These are phyloP conservation scores for Carex pumila DNA, from an alignment of 176 grass and related monocot genomes.

Conservation along the genomic window DNA sequence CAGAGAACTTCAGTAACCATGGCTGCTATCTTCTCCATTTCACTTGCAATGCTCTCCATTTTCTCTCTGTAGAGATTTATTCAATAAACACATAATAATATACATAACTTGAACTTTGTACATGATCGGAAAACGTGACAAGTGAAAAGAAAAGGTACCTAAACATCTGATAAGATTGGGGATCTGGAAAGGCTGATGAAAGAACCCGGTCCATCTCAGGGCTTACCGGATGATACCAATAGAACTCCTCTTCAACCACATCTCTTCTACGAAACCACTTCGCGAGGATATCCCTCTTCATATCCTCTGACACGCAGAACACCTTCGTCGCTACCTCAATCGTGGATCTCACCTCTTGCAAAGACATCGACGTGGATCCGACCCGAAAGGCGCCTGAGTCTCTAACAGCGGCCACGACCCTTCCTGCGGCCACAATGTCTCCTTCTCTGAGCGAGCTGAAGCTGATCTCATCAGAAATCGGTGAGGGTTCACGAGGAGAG, in stretches of 20 bases:
- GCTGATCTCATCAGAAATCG: slow-evolving; percentile 5
- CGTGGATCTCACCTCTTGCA: slow-evolving; percentile 25
- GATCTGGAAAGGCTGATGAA: slow-evolving; percentile 12
- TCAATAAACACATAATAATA: not conserved
- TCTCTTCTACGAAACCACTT: slow-evolving; percentile 33
- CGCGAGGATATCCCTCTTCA: slow-evolving; percentile 25
- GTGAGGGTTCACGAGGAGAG: not conserved
- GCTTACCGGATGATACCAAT: slow-evolving; percentile 34
- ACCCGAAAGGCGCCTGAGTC: slow-evolving; percentile 46
- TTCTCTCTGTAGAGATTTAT: slow-evolving; percentile 39
- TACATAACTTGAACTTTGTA: not conserved
- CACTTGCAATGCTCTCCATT: slow-evolving; percentile 45
- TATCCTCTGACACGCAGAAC: slow-evolving; percentile 32
- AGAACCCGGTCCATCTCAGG: slow-evolving; percentile 28
- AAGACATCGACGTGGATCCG: not conserved
- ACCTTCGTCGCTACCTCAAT: slow-evolving; percentile 22
- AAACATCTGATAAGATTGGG: slow-evolving; percentile 38
- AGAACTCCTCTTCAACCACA: slow-evolving; percentile 46
- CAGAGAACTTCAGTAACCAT: slow-evolving; percentile 39
- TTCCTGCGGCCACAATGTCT: slow-evolving; percentile 9
- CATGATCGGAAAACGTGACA: not conserved
- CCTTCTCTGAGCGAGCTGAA: not conserved
- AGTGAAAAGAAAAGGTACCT: slow-evolving; percentile 28
- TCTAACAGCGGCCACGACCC: not conserved
- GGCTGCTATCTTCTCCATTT: slow-evolving; percentile 48